These are phyloP conservation scores for Volvariella volvacea DNA, from an alignment of 1,284 basidiomycete genomes.

Conservation along the genomic window DNA sequence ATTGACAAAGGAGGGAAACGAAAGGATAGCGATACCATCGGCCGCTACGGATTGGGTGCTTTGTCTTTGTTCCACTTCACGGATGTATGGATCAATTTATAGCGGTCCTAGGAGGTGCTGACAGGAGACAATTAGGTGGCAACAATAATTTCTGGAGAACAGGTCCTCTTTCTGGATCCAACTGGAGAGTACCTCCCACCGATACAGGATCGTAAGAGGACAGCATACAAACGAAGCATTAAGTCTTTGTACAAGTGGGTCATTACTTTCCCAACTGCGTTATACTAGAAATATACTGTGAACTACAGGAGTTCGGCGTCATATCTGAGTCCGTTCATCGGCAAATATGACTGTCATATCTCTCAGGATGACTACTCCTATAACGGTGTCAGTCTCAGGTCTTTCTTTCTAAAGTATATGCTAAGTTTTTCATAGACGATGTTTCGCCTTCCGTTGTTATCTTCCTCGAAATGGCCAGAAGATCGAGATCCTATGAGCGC, in stretches of 20 bases:
- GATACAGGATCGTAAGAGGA: neutral
- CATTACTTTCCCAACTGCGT: neutral
- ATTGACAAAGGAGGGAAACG: conserved; percentile 39
- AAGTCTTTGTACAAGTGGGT: neutral
- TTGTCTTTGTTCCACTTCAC: conserved; percentile 43
- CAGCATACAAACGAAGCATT: neutral
- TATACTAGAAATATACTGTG: neutral
- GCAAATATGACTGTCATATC: conserved; percentile 27
- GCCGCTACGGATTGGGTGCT: conserved; percentile 43
- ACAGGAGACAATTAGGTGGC: conserved; percentile 25
- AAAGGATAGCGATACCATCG: conserved; percentile 29
- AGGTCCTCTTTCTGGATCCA: conserved; percentile 39
- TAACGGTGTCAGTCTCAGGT: neutral
- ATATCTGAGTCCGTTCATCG: conserved; percentile 31
- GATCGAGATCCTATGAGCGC: neutral
- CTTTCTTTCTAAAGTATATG: neutral
- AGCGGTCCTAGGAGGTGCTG: neutral
- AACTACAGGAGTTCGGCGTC: conserved; percentile 33
- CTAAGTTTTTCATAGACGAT: conserved; percentile 30
- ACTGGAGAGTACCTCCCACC: conserved; percentile 20
- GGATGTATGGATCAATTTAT: conserved; percentile 29
- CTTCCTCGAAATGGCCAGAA: conserved; percentile 6
- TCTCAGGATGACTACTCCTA: neutral
- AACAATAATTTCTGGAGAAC: conserved; percentile 35
- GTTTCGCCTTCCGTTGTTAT: conserved; percentile 36